Evolutionary conservation across 495 filamentous ascomycete species (phyloP).

Genomic region (Stereocaulon alpinum): DNA sequence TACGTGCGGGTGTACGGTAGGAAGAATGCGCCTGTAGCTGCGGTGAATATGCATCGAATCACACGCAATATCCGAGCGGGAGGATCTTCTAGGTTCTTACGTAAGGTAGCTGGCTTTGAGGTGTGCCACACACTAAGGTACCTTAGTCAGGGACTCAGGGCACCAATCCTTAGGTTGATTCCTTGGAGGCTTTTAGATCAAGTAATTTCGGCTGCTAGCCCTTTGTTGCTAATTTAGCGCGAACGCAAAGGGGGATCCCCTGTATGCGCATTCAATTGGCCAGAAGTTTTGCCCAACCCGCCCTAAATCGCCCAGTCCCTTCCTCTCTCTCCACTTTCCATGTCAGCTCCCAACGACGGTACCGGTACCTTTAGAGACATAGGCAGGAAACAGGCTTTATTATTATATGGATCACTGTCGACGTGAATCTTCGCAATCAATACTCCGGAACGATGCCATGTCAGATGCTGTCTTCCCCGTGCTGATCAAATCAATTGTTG

Average conservation of each 20-base stretch:
- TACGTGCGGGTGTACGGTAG: not conserved
- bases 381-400: not conserved
- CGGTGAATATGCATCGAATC: conserved; percentile 8
- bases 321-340: not conserved
- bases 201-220: too few relatives aligned
- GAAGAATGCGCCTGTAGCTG: not conserved
- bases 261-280: too few relatives aligned
- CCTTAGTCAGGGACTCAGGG: too few relatives aligned
- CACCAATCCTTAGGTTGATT: too few relatives aligned
- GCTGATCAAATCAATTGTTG: not conserved
- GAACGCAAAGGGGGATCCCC: too few relatives aligned
- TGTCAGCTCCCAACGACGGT: not conserved
- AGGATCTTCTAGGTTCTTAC: conserved; percentile 3
- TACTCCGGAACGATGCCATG: not conserved
- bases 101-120: not conserved
- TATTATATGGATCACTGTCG: not conserved
- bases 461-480: not conserved
- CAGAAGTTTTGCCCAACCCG: too few relatives aligned
- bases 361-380: not conserved
- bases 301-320: too few relatives aligned
- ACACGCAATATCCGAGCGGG: conserved; percentile 1
- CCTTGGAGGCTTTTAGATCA: too few relatives aligned
- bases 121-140: not conserved
- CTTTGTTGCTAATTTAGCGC: too few relatives aligned
- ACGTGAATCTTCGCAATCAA: not conserved